Evolutionary conservation across 2,329 filamentous ascomycete species (phyloP), one percentile per base, ranked within the genome.

Genomic region (Sclerotinia sclerotiorum): DNA sequence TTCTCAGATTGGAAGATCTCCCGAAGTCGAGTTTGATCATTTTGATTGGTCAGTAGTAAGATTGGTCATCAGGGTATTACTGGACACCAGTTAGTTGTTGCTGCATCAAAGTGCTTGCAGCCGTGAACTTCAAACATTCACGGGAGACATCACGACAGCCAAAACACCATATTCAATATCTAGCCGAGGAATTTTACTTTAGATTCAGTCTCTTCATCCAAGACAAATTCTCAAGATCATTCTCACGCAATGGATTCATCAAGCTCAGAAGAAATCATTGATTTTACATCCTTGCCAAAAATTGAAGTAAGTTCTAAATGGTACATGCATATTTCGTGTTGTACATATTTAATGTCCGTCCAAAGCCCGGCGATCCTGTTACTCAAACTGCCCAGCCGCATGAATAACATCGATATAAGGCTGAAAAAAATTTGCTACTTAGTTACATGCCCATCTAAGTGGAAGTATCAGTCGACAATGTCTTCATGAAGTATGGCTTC

Each of bases 371-470:
- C 49, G 10, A 55, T n/a, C 32, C 11, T 56, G 51, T 56, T 46
- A 46, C 24, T 32, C 29, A 11, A 49, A 58, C 27, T 42, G 27
- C 63, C 57, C 27, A 42, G 42, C 63, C 57, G 63, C 63, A 66
- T 66, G 63, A 66, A 44, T 58, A n/a, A 29, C 29, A 39, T 66
- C 63, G 68, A 65, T 54, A 72, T 70, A 65, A 71, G 69, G 73
- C 71, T 71, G 62, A 71, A 68, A 52, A 15, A 52, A 70, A 61
- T 27, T 61, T 56, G 54, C 39, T 48, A 15, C 58, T 60, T 72
- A 93, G 89, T 85, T 94, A 65, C 92, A 95, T 75, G 91, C 92
- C 70, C 91, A 95, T 79, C 83, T 95, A 56, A 91, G 88, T 52
- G 91, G 92, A 65, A 93, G 90, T 78, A 92, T 95, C 77, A 90